Base-by-base conservation (phyloP, 2,329 filamentous ascomycete genomes). In the Leptographium lundbergii region DNA sequence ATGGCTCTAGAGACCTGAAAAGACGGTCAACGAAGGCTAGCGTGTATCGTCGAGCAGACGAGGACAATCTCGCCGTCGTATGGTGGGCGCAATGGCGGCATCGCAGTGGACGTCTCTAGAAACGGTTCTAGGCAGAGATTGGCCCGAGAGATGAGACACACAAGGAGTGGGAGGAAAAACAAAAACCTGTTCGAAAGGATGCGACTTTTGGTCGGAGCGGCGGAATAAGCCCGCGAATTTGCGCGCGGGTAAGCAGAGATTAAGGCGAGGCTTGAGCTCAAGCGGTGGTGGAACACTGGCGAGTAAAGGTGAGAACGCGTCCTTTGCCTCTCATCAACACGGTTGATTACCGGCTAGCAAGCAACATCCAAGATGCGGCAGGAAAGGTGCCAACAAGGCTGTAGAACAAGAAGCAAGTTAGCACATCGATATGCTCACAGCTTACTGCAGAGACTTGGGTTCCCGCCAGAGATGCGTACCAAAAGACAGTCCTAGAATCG, bases 401-500 rank as follows among this genome's bases (percentile, higher is more conserved):
- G 24, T 4, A 34, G 9, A 34, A 34, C 5, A 3, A 24, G 57
- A 45, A 42, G 19, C 42, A 14, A 48, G 19, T 51, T 6, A 51
- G 48, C 48, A 51, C 24, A n/a, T 45, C 19, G 42, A n/a, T n/a
- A 45, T 45, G 6, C 42, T 22, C 42, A 14, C 39, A 17, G 13
- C 19, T 42, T 14, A 3, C 29, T 27, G 7, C 10, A 48, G 9
- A 22, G 22, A 5, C 17, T 19, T 14, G 14, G 14, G 25, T 17
- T 9, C 25, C 1, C 13, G 25, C 24, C 14, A 25, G 52, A 11
- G 6, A 13, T 9, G 57, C 62, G 58, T 61, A 64, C 66, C 60
- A 57, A 62, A 64, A 58, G 59, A 61, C 62, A 65, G 73, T 77
- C 77, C 78, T 81, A 81, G 69, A 79, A 72, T 64, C 65, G 66